Base-by-base conservation (phyloP, 2,329 filamentous ascomycete species). In the Fusarium robinianum region DNA sequence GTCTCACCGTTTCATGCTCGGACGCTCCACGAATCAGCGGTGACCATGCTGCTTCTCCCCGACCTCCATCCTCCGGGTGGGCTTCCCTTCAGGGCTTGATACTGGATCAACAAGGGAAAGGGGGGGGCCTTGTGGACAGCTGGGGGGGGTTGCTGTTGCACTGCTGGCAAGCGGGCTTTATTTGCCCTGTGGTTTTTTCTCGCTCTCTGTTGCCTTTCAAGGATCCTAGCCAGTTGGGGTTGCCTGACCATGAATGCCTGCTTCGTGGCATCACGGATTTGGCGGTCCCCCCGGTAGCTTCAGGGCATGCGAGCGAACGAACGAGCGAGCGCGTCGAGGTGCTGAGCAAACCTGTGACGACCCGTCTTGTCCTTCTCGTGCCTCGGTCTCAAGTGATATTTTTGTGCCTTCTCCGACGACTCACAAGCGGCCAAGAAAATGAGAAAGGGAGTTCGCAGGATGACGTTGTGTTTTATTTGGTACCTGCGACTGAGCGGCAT, bases 1-100 rank as follows among this genome's bases (percentile, higher is more conserved):
- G 53, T 55, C 48, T 55, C 51, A 46, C 57, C 55, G 55, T 60
- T 61, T 59, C 53, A 61, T 54, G 46, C 38, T 41, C 49, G 40
- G 45, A 51, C 49, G 51, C 46, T 47, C 53, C 24, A 51, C 55
- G 48, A 57, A 58, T 55, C 48, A 60, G 50, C 42, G 35, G 19
- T n/a, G 29, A 32, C 15, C 39, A 51, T 30, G 25, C 30, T 27
- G 29, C 29, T 29, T 36, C 29, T 40, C n/a, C 15, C 17, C 22
- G 30, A 14, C 15, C 17, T 19, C 37, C 30, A 35, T 35, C 38
- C 25, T 17, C 37, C 32, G 21, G 25, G n/a, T n/a, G n/a, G 37
- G 31, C 37, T 46, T 21, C 30, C 31, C 29, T 21, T 36, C 30
- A 41, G 24, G 24, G 23, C 23, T 31, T 17, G 39, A 36, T 35